Percentiles rank a stretch among this genome's conserved stretches.
Evolutionary conservation across 2,329 filamentous ascomycete species (phyloP).

Genomic region (Aspergillus eucalypticola): DNA sequence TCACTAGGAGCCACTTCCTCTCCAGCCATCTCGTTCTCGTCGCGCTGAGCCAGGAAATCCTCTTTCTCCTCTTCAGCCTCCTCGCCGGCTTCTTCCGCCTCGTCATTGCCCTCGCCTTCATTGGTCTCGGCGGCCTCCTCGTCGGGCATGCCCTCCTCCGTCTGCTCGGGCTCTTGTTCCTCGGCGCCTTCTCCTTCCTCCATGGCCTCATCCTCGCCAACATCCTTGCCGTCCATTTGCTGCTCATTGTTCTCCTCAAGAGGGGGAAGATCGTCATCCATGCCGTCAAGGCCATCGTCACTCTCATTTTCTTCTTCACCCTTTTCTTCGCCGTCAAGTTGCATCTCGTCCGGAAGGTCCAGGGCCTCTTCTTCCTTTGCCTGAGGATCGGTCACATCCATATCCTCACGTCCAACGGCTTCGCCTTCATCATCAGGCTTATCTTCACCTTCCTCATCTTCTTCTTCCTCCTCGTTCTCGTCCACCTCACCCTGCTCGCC

Average conservation of each 20-base stretch:
- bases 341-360: constrained; percentile 84
- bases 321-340: constrained; percentile 69
- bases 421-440: constrained; percentile 60
- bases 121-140: constrained; percentile 40
- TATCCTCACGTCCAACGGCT: constrained; percentile 63
- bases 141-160: constrained; percentile 45
- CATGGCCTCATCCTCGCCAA: constrained; percentile 32
- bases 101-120: constrained; percentile 51
- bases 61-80: constrained; percentile 55
- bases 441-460: constrained; percentile 52
- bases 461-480: constrained; percentile 62
- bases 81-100: constrained; percentile 41
- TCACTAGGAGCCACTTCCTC: constrained; percentile 54
- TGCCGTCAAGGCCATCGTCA: constrained; percentile 46
- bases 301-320: constrained; percentile 46
- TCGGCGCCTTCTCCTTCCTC: constrained; percentile 27
- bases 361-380: constrained; percentile 78
- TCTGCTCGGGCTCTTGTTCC: constrained; percentile 34
- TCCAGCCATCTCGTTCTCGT: constrained; percentile 54
- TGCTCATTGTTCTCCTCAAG: constrained; percentile 35
- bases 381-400: constrained; percentile 69
- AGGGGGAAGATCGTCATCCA: constrained; percentile 42
- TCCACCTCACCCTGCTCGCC: constrained; percentile 44
- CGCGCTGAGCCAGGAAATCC: constrained; percentile 47
- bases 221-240: constrained; percentile 33